These are phyloP conservation scores for Prunus padus DNA, from an alignment of 306 rosid genomes.

Conservation along the genomic window DNA sequence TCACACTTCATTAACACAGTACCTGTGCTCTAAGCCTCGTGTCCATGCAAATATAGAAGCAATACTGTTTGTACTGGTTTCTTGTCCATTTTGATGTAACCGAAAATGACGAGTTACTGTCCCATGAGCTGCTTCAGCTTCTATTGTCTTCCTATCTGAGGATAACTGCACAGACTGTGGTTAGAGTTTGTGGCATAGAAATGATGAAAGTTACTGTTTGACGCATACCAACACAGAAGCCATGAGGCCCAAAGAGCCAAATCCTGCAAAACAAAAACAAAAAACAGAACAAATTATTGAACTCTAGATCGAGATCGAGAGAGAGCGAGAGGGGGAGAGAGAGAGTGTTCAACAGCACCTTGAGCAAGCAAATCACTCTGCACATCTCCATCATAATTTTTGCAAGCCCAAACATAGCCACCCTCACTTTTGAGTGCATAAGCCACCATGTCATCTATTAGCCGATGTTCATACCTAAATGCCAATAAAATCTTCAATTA, in stretches of 20 bases:
- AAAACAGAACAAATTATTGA: conserved; percentile 21
- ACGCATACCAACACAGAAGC: conserved; percentile 81
- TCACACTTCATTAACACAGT: background rate
- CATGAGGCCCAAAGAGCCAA: conserved; percentile 98
- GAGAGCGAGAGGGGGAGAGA: background rate
- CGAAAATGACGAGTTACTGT: conserved; percentile 96
- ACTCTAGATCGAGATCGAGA: conserved; percentile 9
- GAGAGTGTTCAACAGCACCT: conserved; percentile 43
- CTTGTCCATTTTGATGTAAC: conserved; percentile 86
- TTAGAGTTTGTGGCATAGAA: conserved; percentile 15
- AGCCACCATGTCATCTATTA: conserved; percentile 99
- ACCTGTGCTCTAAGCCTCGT: conserved; percentile 94
- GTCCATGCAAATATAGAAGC: conserved; percentile 99
- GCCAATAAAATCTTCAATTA: conserved; percentile 28
- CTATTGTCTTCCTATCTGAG: conserved; percentile 93
- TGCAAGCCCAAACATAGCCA: conserved; percentile 99
- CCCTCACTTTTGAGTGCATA: conserved; percentile 94
- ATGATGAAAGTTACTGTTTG: conserved; percentile 9
- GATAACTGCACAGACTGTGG: conserved; percentile 63
- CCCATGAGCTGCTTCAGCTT: conserved; percentile 99
- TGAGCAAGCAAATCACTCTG: conserved; percentile 98
- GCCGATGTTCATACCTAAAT: conserved; percentile 95
- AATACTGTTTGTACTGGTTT: conserved; percentile 97
- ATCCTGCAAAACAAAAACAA: conserved; percentile 59
- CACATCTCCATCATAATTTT: conserved; percentile 97